phyloP scores from a whole-genome alignment of 75 land plant species.

The Picea sitchensis region DNA sequence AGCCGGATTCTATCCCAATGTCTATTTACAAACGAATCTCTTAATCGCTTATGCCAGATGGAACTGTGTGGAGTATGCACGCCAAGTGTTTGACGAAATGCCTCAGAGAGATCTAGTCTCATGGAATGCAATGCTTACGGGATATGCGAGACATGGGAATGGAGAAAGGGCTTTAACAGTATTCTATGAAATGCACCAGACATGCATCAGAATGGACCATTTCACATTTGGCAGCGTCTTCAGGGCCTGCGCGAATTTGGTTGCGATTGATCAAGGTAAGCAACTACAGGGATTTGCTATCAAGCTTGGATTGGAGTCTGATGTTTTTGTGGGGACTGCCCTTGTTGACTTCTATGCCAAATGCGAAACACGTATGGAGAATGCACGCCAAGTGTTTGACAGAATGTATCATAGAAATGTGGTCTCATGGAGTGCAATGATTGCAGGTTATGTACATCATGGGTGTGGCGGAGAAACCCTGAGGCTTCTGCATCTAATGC shows the following conservation, averaged over 20 bases:
- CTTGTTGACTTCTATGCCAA: slow-evolving; percentile 50
- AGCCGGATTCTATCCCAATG: neutral
- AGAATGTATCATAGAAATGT: slow-evolving; percentile 31
- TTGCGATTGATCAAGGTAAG: slow-evolving; percentile 20
- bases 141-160: slow-evolving; percentile 20
- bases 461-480: slow-evolving; percentile 39
- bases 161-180: slow-evolving; percentile 27
- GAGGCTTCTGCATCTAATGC: slow-evolving; percentile 44
- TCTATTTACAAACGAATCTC: neutral
- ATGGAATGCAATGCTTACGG: slow-evolving; percentile 48
- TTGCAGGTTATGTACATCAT: slow-evolving; percentile 36
- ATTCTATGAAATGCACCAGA: slow-evolving; percentile 30
- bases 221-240: slow-evolving; percentile 53
- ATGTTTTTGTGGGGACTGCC: slow-evolving; percentile 44
- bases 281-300: slow-evolving; percentile 34
- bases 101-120: slow-evolving; percentile 44
- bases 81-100: slow-evolving; percentile 35
- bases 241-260: slow-evolving; percentile 32
- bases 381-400: slow-evolving; percentile 28
- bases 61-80: slow-evolving; percentile 22
- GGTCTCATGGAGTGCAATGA: slow-evolving; percentile 52
- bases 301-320: slow-evolving; percentile 48
- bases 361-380: slow-evolving; percentile 18
- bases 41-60: neutral
- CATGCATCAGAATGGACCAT: slow-evolving; percentile 30